These are phyloP conservation scores for Boeremia lycopersici DNA, from an alignment of 2,329 filamentous ascomycete species.

Conservation along the genomic window DNA sequence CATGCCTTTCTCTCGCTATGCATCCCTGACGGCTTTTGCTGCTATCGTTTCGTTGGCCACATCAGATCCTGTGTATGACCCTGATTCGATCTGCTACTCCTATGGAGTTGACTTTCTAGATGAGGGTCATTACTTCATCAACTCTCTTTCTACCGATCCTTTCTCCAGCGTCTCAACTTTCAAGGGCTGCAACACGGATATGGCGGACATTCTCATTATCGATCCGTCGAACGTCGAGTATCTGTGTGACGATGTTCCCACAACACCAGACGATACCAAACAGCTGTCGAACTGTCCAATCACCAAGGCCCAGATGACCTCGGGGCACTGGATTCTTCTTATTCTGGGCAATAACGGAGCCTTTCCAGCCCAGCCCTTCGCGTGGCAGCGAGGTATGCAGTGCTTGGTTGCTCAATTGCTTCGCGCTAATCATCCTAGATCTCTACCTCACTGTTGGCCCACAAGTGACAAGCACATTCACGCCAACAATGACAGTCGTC, in stretches of 20 bases:
- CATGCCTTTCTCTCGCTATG: conserved; percentile 38
- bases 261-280: conserved; percentile 47
- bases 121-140: conserved; percentile 54
- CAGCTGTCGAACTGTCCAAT: conserved; percentile 52
- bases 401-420: too few species aligned
- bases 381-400: conserved; percentile 51
- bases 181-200: conserved; percentile 50
- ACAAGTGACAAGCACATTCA: conserved; percentile 40
- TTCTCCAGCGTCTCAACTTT: conserved; percentile 55
- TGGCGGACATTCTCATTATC: conserved; percentile 52
- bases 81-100: conserved; percentile 41
- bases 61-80: conserved; percentile 23
- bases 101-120: conserved; percentile 53
- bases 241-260: conserved; percentile 50
- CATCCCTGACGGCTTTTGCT: conserved; percentile 29
- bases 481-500: conserved; percentile 42
- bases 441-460: conserved; percentile 41
- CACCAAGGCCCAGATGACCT: conserved; percentile 51
- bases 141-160: conserved; percentile 47
- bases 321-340: conserved; percentile 53
- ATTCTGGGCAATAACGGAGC: conserved; percentile 54
- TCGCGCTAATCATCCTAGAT: conserved; percentile 26
- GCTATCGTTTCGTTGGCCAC: conserved; percentile 32
- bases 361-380: conserved; percentile 48
- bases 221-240: conserved; percentile 50